phyloP scores from a whole-genome alignment of 225 moss, liverwort and hornwort genomes.

The Physcomitrellopsis africana region DNA sequence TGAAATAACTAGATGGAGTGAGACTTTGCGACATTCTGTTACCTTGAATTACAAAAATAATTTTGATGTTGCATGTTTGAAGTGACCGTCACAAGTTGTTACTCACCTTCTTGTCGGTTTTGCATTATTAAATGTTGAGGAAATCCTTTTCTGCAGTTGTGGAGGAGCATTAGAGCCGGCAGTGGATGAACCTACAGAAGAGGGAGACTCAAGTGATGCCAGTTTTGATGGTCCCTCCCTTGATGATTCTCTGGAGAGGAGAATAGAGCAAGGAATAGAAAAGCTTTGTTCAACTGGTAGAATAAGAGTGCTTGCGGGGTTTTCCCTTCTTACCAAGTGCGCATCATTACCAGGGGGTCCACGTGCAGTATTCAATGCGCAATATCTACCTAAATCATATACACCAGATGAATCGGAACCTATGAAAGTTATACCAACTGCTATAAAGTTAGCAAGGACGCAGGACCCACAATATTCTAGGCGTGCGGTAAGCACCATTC shows the following conservation, averaged over 20 bases:
- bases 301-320: conserved; percentile 1
- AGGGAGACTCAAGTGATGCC: conserved; percentile 44
- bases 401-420: not conserved
- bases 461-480: conserved; percentile 24
- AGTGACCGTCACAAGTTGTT: not conserved
- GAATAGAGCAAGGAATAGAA: conserved; percentile 20
- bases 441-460: conserved; percentile 23
- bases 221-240: not conserved
- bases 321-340: conserved; percentile 23
- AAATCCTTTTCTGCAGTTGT: conserved; percentile 30
- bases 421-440: conserved; percentile 16
- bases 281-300: not conserved
- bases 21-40: not conserved
- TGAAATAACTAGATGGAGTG: conserved; percentile 3
- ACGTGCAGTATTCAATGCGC: conserved; percentile 37
- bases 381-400: conserved; percentile 21
- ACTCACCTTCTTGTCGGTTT: conserved; percentile 1
- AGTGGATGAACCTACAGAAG: conserved; percentile 23
- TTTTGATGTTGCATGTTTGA: not conserved
- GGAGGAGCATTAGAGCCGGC: conserved; percentile 30
- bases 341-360: conserved; percentile 29
- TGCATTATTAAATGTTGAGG: conserved; percentile 24
- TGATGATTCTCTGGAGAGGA: conserved; percentile 28
- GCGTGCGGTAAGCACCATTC: conserved; percentile 34
- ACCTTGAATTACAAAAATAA: not conserved